phyloP scores from a whole-genome alignment of 768 basidiomycete genomes.

The Saitozyma podzolica region DNA sequence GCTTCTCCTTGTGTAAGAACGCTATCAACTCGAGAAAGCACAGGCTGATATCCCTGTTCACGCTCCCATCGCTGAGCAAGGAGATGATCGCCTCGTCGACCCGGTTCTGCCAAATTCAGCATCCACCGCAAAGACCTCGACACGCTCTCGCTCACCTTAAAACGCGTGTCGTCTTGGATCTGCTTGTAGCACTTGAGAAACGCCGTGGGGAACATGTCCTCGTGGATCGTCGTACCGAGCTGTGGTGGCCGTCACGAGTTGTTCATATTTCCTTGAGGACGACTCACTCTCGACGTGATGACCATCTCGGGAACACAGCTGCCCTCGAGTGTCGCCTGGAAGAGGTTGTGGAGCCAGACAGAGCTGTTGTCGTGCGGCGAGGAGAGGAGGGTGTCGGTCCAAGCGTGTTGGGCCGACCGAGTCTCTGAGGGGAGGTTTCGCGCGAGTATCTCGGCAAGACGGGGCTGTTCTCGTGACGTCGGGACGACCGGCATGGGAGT shows the following conservation, averaged over 20 bases:
- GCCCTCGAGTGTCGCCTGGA: slow-evolving; percentile 38
- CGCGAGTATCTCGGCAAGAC: slow-evolving; percentile 31
- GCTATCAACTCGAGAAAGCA: slow-evolving; percentile 38
- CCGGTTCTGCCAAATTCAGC: slow-evolving; percentile 13
- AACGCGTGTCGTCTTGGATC: slow-evolving; percentile 17
- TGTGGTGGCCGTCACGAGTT: slow-evolving; percentile 14
- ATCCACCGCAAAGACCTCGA: not conserved
- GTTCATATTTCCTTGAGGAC: not conserved
- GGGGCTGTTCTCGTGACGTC: slow-evolving; percentile 22
- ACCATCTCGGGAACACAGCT: slow-evolving; percentile 33
- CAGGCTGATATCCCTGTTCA: slow-evolving; percentile 25
- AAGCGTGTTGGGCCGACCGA: slow-evolving; percentile 34
- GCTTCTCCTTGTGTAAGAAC: slow-evolving; percentile 38
- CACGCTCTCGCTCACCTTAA: slow-evolving; percentile 23
- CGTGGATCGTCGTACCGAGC: slow-evolving; percentile 39
- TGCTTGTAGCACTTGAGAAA: slow-evolving; percentile 42
- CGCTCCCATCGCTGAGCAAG: slow-evolving; percentile 17
- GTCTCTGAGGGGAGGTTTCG: slow-evolving; percentile 30
- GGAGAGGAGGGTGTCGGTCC: slow-evolving; percentile 33
- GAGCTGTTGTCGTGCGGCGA: slow-evolving; percentile 27
- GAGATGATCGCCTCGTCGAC: slow-evolving; percentile 26
- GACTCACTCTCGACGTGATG: slow-evolving; percentile 33
- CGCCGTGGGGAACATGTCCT: slow-evolving; percentile 42
- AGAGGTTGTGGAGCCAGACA: slow-evolving; percentile 40
- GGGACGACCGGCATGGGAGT: slow-evolving; percentile 3